These are phyloP conservation scores for Cladophialophora immunda DNA, from an alignment of 2,329 filamentous ascomycete species.

Conservation along the genomic window DNA sequence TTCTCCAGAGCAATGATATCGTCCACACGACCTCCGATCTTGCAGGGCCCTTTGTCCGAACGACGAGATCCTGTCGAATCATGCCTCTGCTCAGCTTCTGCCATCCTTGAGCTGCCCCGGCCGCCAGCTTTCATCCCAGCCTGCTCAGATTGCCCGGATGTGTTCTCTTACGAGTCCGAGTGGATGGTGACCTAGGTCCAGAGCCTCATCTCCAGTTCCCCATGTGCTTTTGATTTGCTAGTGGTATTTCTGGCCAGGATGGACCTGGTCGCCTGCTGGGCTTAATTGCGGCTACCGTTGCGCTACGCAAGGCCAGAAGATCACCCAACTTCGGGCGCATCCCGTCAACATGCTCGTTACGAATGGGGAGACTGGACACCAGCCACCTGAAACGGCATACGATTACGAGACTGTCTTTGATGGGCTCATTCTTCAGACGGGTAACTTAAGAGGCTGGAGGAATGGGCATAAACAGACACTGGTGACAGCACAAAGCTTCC, in stretches of 20 bases:
- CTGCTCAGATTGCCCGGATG: neutral
- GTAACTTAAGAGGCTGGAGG: neutral
- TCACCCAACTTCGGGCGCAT: constrained; percentile 1
- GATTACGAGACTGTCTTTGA: neutral
- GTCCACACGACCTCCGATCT: constrained; percentile 17
- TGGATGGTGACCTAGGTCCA: neutral
- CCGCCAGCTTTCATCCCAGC: neutral
- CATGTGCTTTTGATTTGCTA: constrained; percentile 10
- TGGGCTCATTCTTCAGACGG: neutral
- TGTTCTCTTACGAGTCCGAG: neutral
- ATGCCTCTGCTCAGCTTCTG: neutral
- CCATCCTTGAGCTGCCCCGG: neutral
- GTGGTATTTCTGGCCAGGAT: constrained; percentile 7
- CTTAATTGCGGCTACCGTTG: constrained; percentile 3
- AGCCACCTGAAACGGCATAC: constrained; percentile 2
- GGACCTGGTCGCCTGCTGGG: constrained; percentile 7
- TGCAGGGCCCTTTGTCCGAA: constrained; percentile 8
- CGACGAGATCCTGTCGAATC: constrained; percentile 2
- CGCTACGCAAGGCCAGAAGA: constrained; percentile 11
- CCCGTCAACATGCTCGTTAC: neutral
- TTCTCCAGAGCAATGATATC: constrained; percentile 5
- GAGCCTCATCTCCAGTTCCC: constrained; percentile 16
- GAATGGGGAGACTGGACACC: neutral
- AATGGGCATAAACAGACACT: neutral
- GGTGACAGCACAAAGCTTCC: neutral